Conservation (phyloP, 805 yeast species). For the Pichia eremophila region DNA sequence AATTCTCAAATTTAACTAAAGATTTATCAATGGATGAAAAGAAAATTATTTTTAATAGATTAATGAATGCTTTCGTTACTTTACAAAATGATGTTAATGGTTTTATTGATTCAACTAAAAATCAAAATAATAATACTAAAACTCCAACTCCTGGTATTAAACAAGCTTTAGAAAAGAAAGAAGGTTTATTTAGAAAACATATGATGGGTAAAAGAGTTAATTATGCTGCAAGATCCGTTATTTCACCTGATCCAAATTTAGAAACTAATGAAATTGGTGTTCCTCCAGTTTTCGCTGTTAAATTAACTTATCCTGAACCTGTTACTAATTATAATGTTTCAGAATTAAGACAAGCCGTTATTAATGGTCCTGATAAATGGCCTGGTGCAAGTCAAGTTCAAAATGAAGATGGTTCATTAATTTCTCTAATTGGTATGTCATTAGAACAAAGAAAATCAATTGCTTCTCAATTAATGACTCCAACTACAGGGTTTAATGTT, state of each 20-base stretch:
- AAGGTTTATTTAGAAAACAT: conserved; percentile 95
- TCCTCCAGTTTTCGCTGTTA: conserved; percentile 96
- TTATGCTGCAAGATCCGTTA: conserved; percentile 97
- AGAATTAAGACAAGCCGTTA: conserved; percentile 87
- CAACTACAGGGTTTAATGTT: conserved; percentile 50
- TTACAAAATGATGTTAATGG: conserved; percentile 93
- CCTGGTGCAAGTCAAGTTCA: conserved; percentile 97
- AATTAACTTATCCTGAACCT: conserved; percentile 96
- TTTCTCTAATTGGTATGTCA: conserved; percentile 81
- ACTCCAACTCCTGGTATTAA: conserved; percentile 90
- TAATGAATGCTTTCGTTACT: conserved; percentile 93
- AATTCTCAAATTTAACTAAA: conserved; percentile 56
- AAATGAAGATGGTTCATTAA: conserved; percentile 84
- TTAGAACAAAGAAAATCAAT: conserved; percentile 88
- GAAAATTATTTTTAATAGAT: conserved; percentile 62
- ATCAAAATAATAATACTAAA: conserved; percentile 60
- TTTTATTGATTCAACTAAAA: conserved; percentile 85
- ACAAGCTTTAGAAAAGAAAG: conserved; percentile 96
- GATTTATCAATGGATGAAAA: conserved; percentile 58
- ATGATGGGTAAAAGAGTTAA: conserved; percentile 99
- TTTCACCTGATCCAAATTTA: conserved; percentile 96
- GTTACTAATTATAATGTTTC: conserved; percentile 88
- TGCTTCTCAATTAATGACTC: conserved; percentile 91
- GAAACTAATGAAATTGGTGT: conserved; percentile 98
- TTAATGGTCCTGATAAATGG: conserved; percentile 97